These are phyloP conservation scores for Ascocoryne sarcoides DNA, from an alignment of 2,329 filamentous ascomycete genomes.

Conservation along the genomic window DNA sequence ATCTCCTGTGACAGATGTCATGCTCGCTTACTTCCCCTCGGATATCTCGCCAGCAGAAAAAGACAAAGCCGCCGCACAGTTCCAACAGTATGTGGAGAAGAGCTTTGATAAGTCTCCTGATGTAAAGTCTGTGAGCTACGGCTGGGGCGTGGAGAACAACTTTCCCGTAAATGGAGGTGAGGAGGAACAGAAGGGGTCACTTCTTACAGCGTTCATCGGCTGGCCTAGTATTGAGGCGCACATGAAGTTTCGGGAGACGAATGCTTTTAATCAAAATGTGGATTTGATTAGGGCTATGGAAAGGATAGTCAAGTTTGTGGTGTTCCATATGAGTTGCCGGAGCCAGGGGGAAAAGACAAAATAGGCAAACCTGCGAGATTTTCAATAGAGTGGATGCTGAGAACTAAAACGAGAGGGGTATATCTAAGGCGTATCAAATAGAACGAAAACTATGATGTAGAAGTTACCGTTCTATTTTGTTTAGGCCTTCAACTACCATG, in stretches of 20 bases:
- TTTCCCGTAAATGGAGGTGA: background rate
- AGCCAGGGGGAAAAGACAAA: too few species aligned
- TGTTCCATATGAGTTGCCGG: too few species aligned
- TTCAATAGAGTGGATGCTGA: too few species aligned
- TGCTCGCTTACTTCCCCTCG: background rate
- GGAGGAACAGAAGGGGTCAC: background rate
- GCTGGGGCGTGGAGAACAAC: conserved; percentile 3
- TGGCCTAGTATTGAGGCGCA: background rate
- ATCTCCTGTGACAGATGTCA: conserved; percentile 5
- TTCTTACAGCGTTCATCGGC: background rate
- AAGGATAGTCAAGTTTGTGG: too few species aligned
- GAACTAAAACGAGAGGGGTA: too few species aligned
- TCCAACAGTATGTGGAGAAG: background rate
- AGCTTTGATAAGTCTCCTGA: background rate
- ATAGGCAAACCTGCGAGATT: too few species aligned
- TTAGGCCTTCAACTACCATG: too few species aligned
- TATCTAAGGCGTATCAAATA: too few species aligned
- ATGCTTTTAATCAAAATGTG: too few species aligned
- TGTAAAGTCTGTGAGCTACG: conserved; percentile 1
- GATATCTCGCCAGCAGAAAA: background rate
- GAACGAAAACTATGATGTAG: too few species aligned
- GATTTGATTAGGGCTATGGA: too few species aligned
- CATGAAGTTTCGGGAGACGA: background rate
- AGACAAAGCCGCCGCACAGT: background rate
- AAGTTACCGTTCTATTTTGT: too few species aligned